phyloP scores from a whole-genome alignment of 2,329 filamentous ascomycete species.

The Fusarium albosuccineum region DNA sequence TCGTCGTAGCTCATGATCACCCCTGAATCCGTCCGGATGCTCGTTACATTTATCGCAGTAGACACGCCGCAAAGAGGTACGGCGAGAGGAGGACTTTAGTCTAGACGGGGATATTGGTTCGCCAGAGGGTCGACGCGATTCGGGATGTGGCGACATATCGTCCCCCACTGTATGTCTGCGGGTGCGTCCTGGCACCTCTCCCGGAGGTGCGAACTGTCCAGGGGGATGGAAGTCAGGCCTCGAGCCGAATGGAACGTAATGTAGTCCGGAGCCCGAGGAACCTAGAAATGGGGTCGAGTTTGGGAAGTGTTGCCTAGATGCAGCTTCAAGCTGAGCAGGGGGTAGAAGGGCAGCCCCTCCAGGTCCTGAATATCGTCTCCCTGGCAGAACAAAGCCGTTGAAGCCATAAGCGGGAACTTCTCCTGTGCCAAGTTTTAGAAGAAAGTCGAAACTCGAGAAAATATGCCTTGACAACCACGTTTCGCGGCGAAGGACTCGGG shows the following conservation, averaged over 20 bases:
- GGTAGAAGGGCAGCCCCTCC: constrained; percentile 25
- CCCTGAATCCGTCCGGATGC: constrained; percentile 88
- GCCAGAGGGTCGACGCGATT: constrained; percentile 51
- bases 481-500: constrained; percentile 61
- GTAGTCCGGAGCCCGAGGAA: constrained; percentile 25
- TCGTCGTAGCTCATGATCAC: constrained; percentile 85
- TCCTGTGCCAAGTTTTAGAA: constrained; percentile 62
- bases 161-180: constrained; percentile 45
- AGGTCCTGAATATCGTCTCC: constrained; percentile 19
- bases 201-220: constrained; percentile 25
- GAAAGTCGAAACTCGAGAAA: constrained; percentile 62
- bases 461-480: constrained; percentile 63
- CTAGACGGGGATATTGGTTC: constrained; percentile 57
- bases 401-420: constrained; percentile 53
- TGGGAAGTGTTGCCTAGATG: constrained; percentile 26
- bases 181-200: constrained; percentile 33
- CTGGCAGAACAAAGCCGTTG: constrained; percentile 51
- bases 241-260: constrained; percentile 25
- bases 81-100: constrained; percentile 60
- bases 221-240: constrained; percentile 31
- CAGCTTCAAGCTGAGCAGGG: constrained; percentile 23
- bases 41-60: constrained; percentile 84
- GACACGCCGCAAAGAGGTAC: constrained; percentile 75
- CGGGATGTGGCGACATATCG: constrained; percentile 36
- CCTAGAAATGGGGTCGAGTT: constrained; percentile 24